These are phyloP conservation scores for Apiospora pterosperma DNA, from an alignment of 2,329 filamentous ascomycete species.

Conservation along the genomic window DNA sequence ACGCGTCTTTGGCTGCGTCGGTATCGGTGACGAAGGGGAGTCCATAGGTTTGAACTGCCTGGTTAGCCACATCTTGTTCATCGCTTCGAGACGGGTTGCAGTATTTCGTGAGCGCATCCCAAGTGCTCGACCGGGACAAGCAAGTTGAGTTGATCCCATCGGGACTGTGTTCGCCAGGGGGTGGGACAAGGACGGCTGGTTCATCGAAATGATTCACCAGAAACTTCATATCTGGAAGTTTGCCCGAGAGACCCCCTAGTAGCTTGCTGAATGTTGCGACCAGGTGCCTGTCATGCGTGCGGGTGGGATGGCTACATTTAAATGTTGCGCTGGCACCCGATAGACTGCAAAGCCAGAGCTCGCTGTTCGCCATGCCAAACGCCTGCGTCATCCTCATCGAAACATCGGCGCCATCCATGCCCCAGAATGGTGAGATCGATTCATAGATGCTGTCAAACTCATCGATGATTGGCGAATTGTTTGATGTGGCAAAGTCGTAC, in stretches of 20 bases:
- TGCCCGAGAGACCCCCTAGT: constrained; percentile 18
- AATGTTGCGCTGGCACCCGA: constrained; percentile 21
- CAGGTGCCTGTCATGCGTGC: constrained; percentile 31
- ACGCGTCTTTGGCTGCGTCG: constrained; percentile 33
- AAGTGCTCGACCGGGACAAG: constrained; percentile 13
- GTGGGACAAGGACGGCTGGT: constrained; percentile 35
- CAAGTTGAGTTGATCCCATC: not conserved
- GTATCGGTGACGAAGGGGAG: constrained; percentile 35
- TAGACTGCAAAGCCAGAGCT: constrained; percentile 36
- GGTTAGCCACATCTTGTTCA: not conserved
- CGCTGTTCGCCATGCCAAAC: constrained; percentile 19
- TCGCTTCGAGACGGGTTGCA: constrained; percentile 17
- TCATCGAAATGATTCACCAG: constrained; percentile 48
- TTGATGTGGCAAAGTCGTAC: constrained; percentile 37
- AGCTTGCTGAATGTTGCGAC: constrained; percentile 27
- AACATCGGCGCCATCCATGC: constrained; percentile 32
- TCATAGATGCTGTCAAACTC: constrained; percentile 44
- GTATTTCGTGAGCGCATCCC: constrained; percentile 26
- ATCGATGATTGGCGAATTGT: constrained; percentile 45
- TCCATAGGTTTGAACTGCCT: constrained; percentile 13
- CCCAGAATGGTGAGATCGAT: constrained; percentile 37
- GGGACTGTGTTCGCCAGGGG: not conserved
- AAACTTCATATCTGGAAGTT: constrained; percentile 36
- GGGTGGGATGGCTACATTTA: constrained; percentile 29
- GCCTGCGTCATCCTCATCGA: constrained; percentile 22